phyloP scores from a whole-genome alignment of 352 stramenopile species.

The Phytophthora pistaciae region DNA sequence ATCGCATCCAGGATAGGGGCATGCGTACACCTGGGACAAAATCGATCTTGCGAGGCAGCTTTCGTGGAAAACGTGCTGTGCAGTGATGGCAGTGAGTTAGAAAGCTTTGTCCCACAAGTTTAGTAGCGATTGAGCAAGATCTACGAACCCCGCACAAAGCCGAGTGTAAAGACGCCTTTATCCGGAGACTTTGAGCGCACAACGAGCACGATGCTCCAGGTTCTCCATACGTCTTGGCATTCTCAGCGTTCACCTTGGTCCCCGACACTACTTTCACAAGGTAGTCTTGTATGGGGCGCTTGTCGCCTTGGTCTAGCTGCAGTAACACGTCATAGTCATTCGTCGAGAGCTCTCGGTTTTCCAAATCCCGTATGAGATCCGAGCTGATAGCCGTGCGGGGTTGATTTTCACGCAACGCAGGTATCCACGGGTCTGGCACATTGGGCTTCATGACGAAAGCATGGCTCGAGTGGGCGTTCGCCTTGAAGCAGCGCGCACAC shows the following conservation, averaged over 20 bases:
- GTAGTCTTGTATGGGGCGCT: slow-evolving; percentile 77
- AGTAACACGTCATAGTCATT: slow-evolving; percentile 87
- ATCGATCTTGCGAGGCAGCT: slow-evolving; percentile 80
- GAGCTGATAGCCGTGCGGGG: slow-evolving; percentile 31
- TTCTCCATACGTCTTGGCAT: slow-evolving; percentile 63
- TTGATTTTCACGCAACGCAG: slow-evolving; percentile 49
- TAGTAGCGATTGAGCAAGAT: neutral
- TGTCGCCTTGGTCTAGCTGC: slow-evolving; percentile 69
- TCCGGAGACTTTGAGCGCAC: slow-evolving; percentile 71
- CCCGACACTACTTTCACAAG: slow-evolving; percentile 63
- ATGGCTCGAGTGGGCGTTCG: slow-evolving; percentile 72
- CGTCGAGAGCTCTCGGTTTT: slow-evolving; percentile 82
- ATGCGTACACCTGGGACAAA: slow-evolving; percentile 66
- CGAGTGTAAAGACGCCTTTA: slow-evolving; percentile 61
- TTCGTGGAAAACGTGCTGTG: slow-evolving; percentile 81
- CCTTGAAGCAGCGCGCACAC: slow-evolving; percentile 80
- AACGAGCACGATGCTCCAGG: slow-evolving; percentile 48
- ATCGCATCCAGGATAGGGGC: slow-evolving; percentile 57
- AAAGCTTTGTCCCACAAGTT: neutral
- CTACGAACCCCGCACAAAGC: slow-evolving; percentile 61
- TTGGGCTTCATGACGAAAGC: slow-evolving; percentile 80
- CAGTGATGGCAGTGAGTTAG: neutral
- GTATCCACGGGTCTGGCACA: slow-evolving; percentile 64
- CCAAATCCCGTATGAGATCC: slow-evolving; percentile 66
- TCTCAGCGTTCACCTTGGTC: slow-evolving; percentile 48